These are phyloP conservation scores for Erysimum pusillum DNA, from an alignment of 441 rosid genomes.

Conservation along the genomic window DNA sequence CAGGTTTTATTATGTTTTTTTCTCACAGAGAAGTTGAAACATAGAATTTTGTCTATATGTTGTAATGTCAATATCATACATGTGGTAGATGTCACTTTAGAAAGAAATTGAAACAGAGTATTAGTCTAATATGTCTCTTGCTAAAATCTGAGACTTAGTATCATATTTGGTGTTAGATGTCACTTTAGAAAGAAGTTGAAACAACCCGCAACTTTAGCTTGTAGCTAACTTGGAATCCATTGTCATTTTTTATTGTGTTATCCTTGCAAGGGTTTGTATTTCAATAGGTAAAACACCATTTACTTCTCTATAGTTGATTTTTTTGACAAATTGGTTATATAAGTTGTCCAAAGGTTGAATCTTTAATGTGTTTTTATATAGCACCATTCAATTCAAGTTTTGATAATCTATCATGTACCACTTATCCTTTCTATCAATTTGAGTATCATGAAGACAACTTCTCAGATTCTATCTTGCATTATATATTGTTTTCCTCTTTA, in stretches of 20 bases:
- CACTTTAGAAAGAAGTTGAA: neutral
- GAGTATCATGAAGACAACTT: neutral
- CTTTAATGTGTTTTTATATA: neutral
- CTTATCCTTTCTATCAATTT: neutral
- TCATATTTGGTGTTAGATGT: neutral
- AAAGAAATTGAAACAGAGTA: neutral
- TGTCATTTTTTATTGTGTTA: neutral
- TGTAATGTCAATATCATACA: neutral
- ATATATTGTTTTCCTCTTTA: neutral
- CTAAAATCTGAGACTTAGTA: neutral
- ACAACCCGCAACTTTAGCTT: neutral
- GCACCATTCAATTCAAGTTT: constrained; percentile 1
- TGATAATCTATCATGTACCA: neutral
- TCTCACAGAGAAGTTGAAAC: constrained; percentile 1
- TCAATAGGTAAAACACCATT: neutral
- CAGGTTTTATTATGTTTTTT: constrained; percentile 1
- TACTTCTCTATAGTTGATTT: neutral
- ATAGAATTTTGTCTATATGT: neutral
- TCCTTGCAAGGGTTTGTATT: constrained; percentile 6
- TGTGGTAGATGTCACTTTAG: neutral
- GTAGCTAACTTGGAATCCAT: neutral
- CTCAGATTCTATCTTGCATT: neutral
- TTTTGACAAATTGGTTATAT: neutral
- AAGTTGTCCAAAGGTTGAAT: neutral
- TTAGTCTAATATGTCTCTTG: neutral